A percentile compares a stretch with the other conserved stretches of the same genome.
Evolutionary conservation across 2,329 filamentous ascomycete species (phyloP).

Genomic region (Diaporthe destruens): DNA sequence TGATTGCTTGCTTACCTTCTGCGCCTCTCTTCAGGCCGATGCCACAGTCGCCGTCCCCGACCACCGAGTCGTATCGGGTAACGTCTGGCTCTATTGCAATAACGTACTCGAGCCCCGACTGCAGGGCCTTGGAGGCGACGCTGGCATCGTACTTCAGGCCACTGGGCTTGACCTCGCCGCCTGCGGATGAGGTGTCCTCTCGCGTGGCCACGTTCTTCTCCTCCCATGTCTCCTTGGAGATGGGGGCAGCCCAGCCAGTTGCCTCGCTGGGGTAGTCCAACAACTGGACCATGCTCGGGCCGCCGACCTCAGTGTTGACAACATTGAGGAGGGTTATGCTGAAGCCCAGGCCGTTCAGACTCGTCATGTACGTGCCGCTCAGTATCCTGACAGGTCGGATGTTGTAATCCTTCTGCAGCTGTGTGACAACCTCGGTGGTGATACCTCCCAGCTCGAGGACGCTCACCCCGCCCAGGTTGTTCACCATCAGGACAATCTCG

Average conservation of each 20-base stretch:
- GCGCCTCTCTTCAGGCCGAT: slow-evolving; percentile 88
- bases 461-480: slow-evolving; percentile 82
- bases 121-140: slow-evolving; percentile 65
- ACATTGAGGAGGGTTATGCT: slow-evolving; percentile 79
- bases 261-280: slow-evolving; percentile 78
- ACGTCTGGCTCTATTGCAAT: slow-evolving; percentile 78
- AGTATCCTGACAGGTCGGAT: slow-evolving; percentile 75
- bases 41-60: slow-evolving; percentile 92
- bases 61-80: slow-evolving; percentile 82
- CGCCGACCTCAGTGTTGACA: slow-evolving; percentile 68
- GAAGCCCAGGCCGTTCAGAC: slow-evolving; percentile 81
- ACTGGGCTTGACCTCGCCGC: slow-evolving; percentile 56
- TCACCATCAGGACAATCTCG: slow-evolving; percentile 78
- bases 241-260: slow-evolving; percentile 76
- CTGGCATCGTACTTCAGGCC: slow-evolving; percentile 66
- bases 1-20: slow-evolving; percentile 65
- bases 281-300: slow-evolving; percentile 74
- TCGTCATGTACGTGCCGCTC: slow-evolving; percentile 82
- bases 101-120: slow-evolving; percentile 69
- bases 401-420: slow-evolving; percentile 68
- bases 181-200: slow-evolving; percentile 53
- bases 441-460: slow-evolving; percentile 80
- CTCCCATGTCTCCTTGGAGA: slow-evolving; percentile 74
- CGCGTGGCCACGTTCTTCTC: slow-evolving; percentile 62
- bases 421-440: slow-evolving; percentile 74